Evolutionary conservation across 164 flowering plant species (phyloP), one percentile per base, ranked within the genome.

Genomic region (Vitis amurensis): DNA sequence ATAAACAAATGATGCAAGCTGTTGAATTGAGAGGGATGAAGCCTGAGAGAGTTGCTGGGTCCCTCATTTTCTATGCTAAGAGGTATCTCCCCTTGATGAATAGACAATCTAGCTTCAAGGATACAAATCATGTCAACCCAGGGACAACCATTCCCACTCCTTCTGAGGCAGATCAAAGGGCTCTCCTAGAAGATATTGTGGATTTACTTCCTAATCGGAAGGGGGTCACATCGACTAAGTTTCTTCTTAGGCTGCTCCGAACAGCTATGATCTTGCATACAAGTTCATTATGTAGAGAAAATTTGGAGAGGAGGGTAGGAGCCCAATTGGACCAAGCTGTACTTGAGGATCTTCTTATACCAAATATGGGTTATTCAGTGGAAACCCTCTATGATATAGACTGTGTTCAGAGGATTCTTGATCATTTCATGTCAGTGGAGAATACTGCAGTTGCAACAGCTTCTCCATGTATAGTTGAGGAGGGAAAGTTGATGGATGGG

Each of bases 301-400:
- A 72, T 70, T 66, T 86, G 74, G 90, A 86, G 80, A 83, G 69
- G 53, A 56, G 80, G 47, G 71, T 80, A 1, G 88, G 88, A 2
- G 15, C 71, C 2, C 86, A 86, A 69, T 47, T 86, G 51, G 88
- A 86, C 49, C 84, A 81, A 80, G 88, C 86, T 65, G 23, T 68
- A 9, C 70, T 86, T 11, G 85, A 79, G 8, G 90, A 86, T 75
- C 71, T 86, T 15, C 80, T 86, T n/a, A 81, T 86, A 61, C 90
- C 90, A 16, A 86, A 84, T 37, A 76, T 76, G 59, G 86, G 86
- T 0, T 81, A 76, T 50, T 72, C 85, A 11, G 82, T 72, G 30
- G 88, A 82, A 63, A 86, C 90, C 4, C 79, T 86, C 4, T 85
- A 86, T 71, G 90, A 86, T 52, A 75, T 84, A 8, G 88, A 86